Percentiles rank a stretch among this genome's conserved stretches.
phyloP scores from a whole-genome alignment of 306 rosid genomes.

The Clitoria ternatea region DNA sequence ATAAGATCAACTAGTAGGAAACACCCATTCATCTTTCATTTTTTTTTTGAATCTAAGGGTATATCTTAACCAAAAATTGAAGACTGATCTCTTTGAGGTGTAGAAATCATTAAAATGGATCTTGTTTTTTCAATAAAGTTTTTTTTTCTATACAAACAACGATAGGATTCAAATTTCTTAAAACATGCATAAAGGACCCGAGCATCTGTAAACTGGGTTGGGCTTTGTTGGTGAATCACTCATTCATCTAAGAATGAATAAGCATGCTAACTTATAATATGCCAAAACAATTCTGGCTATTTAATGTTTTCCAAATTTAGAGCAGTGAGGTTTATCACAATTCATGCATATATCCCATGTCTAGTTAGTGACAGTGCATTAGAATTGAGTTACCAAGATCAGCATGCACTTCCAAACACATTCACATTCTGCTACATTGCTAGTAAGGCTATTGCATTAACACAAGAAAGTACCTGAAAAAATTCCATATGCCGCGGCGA shows the following conservation, averaged over 20 bases:
- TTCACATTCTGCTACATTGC: neutral
- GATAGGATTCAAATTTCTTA: no score
- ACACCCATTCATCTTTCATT: neutral
- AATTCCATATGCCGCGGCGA: slow-evolving; percentile 89
- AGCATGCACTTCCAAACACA: neutral
- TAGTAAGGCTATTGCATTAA: neutral
- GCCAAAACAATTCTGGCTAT: neutral
- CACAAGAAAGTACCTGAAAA: slow-evolving; percentile 52
- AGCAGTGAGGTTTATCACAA: neutral
- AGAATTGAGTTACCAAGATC: neutral
- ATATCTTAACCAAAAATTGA: no score
- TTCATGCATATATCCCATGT: neutral
- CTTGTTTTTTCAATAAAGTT: no score
- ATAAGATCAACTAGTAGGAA: neutral
- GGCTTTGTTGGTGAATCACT: no score
- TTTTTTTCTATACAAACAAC: no score
- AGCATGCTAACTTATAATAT: neutral
- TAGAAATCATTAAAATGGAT: no score
- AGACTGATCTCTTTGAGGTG: no score
- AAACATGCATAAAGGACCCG: no score
- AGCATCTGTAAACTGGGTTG: no score
- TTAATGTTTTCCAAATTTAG: neutral
- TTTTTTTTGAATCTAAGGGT: no score
- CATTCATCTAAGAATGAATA: neutral
- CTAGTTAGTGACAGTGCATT: neutral